Percentiles rank a stretch among this genome's conserved stretches.
phyloP scores from a whole-genome alignment of 75 land plant genomes.

The Selaginella tamariscina region DNA sequence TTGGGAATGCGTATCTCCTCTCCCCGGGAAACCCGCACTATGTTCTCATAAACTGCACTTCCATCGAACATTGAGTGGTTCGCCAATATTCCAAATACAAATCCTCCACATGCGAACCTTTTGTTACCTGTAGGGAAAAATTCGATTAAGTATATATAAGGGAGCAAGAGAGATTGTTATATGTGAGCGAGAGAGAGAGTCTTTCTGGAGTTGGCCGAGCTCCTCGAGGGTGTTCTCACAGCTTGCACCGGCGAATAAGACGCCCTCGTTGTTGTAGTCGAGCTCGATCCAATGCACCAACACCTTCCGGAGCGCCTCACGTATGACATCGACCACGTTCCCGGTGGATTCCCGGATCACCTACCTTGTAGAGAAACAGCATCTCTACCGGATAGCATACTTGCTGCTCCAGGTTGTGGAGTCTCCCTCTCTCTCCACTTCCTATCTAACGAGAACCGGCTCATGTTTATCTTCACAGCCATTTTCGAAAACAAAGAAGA shows the following conservation, averaged over 20 bases:
- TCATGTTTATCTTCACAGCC: too few relatives aligned
- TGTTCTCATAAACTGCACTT: neutral
- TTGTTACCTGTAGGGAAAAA: neutral
- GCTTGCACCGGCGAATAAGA: neutral
- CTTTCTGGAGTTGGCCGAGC: neutral
- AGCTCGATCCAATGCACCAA: neutral
- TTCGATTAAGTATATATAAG: neutral
- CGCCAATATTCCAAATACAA: neutral
- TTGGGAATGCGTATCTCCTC: neutral
- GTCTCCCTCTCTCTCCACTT: too few relatives aligned
- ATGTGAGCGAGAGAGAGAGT: neutral
- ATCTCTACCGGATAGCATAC: neutral
- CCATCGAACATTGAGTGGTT: neutral
- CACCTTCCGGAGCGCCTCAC: neutral
- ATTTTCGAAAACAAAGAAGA: too few relatives aligned
- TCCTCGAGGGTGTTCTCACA: neutral
- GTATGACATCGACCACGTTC: neutral
- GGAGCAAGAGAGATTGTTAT: too few relatives aligned
- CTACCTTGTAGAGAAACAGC: neutral
- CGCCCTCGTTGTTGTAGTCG: conserved; percentile 1
- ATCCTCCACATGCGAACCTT: conserved; percentile 6
- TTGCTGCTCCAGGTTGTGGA: conserved; percentile 9
- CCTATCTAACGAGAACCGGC: too few relatives aligned
- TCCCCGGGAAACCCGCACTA: neutral
- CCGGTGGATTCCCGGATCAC: neutral